phyloP scores from a whole-genome alignment of 2,329 filamentous ascomycete species.

The Aspergillus calidoustus region DNA sequence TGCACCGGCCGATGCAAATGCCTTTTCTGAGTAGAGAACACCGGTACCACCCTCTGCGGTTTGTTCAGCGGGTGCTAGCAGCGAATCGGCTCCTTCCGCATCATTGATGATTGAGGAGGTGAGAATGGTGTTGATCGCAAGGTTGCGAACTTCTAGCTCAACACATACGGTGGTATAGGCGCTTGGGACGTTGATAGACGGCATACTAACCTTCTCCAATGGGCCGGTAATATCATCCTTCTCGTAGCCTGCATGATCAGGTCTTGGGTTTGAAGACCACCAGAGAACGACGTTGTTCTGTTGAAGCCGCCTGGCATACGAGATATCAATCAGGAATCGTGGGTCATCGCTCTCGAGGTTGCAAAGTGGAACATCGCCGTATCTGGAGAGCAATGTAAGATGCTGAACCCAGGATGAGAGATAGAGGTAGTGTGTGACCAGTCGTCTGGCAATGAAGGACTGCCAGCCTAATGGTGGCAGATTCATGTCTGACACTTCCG shows the following conservation, averaged over 20 bases:
- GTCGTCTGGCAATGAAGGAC: conserved; percentile 78
- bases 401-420: conserved; percentile 93
- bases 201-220: conserved; percentile 88
- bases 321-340: conserved; percentile 91
- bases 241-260: conserved; percentile 95
- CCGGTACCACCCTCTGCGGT: conserved; percentile 67
- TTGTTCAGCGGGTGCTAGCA: conserved; percentile 76
- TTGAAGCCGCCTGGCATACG: conserved; percentile 87
- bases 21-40: conserved; percentile 80
- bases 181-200: conserved; percentile 87
- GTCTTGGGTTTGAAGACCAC: conserved; percentile 88
- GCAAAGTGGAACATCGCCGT: conserved; percentile 92
- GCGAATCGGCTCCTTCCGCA: conserved; percentile 84
- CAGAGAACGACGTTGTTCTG: conserved; percentile 92
- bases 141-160: conserved; percentile 88
- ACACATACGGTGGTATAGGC: conserved; percentile 97
- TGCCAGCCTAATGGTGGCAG: conserved; percentile 95
- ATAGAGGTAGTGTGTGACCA: conserved; percentile 88
- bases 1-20: conserved; percentile 90
- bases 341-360: conserved; percentile 95
- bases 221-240: conserved; percentile 84
- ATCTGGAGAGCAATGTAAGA: conserved; percentile 82
- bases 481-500: conserved; percentile 82
- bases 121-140: conserved; percentile 96
- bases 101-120: conserved; percentile 97